Percentiles rank a stretch among this genome's conserved stretches.
phyloP scores from a whole-genome alignment of 2,329 filamentous ascomycete genomes.

The Neurospora crassa region DNA sequence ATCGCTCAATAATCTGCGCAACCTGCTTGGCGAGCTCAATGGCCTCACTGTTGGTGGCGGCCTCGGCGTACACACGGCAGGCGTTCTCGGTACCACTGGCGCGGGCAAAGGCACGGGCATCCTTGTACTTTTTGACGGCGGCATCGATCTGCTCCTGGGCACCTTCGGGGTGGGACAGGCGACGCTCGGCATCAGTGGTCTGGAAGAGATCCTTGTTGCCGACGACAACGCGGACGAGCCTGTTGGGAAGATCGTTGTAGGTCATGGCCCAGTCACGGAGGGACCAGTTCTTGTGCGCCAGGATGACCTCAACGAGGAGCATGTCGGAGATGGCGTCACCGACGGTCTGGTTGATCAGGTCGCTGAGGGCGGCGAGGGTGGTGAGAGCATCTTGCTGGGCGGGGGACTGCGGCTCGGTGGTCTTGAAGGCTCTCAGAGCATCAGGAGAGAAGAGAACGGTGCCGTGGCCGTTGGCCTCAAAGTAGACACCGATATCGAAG shows the following conservation, averaged over 20 bases:
- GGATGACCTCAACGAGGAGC: constrained; percentile 89
- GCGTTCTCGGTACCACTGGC: constrained; percentile 94
- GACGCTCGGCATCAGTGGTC: constrained; percentile 85
- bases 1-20: constrained; percentile 61
- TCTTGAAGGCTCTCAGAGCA: constrained; percentile 68
- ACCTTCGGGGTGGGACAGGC: constrained; percentile 68
- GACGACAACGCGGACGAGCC: constrained; percentile 88
- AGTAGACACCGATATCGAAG: constrained; percentile 95
- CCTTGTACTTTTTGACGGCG: constrained; percentile 81
- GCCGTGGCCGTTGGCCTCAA: constrained; percentile 96
- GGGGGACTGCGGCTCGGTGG: constrained; percentile 76
- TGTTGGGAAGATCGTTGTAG: constrained; percentile 90
- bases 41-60: constrained; percentile 77
- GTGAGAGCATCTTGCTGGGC: constrained; percentile 86
- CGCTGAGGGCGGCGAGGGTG: constrained; percentile 69
- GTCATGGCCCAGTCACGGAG: constrained; percentile 86
- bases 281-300: constrained; percentile 89
- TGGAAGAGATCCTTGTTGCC: constrained; percentile 80
- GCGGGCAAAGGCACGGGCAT: constrained; percentile 81
- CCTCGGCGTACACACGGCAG: constrained; percentile 92
- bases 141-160: constrained; percentile 81
- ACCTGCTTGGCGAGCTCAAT: constrained; percentile 86
- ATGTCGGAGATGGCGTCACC: constrained; percentile 94
- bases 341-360: constrained; percentile 96
- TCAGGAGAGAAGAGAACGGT: constrained; percentile 89